phyloP scores from a whole-genome alignment of 345 rosid genomes.

The Leavenworthia alabamica region DNA sequence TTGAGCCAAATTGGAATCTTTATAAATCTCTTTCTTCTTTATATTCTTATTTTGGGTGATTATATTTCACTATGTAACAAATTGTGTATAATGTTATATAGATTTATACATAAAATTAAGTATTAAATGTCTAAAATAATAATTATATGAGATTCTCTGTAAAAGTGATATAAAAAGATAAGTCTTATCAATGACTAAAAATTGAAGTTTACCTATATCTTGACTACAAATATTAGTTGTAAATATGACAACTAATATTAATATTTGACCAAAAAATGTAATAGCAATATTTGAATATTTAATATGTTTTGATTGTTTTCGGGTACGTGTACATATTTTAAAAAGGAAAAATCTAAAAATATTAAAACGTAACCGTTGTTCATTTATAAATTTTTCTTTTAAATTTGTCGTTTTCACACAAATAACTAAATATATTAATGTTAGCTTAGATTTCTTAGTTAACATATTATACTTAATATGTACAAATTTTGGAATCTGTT shows the following conservation, averaged over 20 bases:
- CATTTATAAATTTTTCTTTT: background rate
- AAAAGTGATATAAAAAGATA: background rate
- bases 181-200: background rate
- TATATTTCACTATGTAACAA: background rate
- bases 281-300: background rate
- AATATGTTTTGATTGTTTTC: background rate
- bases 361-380: background rate
- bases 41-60: background rate
- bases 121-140: background rate
- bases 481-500: background rate
- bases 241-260: no score
- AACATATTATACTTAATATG: background rate
- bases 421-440: background rate
- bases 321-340: background rate
- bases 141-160: background rate
- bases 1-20: slow-evolving; percentile 20
- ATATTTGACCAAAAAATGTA: background rate
- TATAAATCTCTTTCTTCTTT: slow-evolving; percentile 4
- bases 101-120: background rate
- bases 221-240: no score
- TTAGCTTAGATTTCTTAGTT: background rate
- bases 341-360: background rate
- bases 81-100: background rate
- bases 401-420: background rate
- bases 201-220: no score